phyloP scores from a whole-genome alignment of 164 flowering plant species.

The Sedum album region DNA sequence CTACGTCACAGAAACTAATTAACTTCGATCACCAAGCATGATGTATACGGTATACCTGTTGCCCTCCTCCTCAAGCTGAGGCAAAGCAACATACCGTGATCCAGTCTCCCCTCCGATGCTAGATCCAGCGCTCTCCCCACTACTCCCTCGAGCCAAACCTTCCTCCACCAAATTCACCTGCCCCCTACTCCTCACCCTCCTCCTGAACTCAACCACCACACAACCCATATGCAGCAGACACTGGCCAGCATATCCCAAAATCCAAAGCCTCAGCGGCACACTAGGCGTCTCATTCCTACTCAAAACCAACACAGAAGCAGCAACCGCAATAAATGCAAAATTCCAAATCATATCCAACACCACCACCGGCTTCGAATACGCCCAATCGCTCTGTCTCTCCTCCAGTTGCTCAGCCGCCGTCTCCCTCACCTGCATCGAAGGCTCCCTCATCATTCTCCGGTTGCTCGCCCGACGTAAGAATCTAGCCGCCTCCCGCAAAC shows the following conservation, averaged over 20 bases:
- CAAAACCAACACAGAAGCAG: conserved; percentile 24
- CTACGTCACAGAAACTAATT: background rate
- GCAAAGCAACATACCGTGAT: background rate
- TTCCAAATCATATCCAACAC: conserved; percentile 49
- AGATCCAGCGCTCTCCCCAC: background rate
- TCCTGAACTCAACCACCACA: conserved; percentile 33
- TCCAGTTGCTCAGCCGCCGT: conserved; percentile 59
- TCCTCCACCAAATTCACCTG: conserved; percentile 1
- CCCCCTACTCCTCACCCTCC: conserved; percentile 18
- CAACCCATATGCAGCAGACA: conserved; percentile 41
- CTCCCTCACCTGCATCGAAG: conserved; percentile 49
- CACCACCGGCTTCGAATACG: conserved; percentile 49
- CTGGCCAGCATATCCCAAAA: conserved; percentile 40
- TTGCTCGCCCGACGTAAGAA: conserved; percentile 43
- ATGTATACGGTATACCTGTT: background rate
- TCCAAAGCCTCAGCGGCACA: conserved; percentile 49
- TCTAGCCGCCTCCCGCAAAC: conserved; percentile 42
- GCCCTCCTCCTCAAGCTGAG: conserved; percentile 27
- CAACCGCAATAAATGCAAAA: conserved; percentile 27
- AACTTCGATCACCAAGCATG: background rate
- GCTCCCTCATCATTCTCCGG: conserved; percentile 41
- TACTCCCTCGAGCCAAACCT: background rate
- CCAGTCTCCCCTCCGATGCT: background rate
- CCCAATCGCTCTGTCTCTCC: conserved; percentile 61
- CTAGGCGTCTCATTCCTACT: conserved; percentile 30